Evolutionary conservation across 129 eudicot species (phyloP), one percentile per base, ranked within the genome.

Genomic region (Gnaphalium uliginosum): DNA sequence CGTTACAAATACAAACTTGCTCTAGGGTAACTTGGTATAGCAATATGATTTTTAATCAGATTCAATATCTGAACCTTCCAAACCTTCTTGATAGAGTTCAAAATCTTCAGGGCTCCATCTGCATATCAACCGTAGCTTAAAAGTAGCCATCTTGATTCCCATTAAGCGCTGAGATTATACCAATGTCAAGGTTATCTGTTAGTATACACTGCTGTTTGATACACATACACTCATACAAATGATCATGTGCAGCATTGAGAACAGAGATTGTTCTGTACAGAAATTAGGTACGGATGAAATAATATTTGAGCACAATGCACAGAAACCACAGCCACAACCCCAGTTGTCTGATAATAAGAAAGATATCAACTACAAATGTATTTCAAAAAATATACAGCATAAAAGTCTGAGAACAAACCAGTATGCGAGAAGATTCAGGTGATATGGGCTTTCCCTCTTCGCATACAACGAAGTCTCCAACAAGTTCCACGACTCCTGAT

Each of bases 401-500:
- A 2, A 14, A 73, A 67, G 30, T 48, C 15, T 4, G 3, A 50
- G 29, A 71, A 85, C 86, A 57, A 65, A 94, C 98, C 96, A 94
- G 84, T 58, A 94, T 94, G 60, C 97, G 97, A 77, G 98, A 66
- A 11, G 97, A 64, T 69, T 94, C 98, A 0, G 98, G 98, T 54
- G 98, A 94, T 68, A 94, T 35, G 37, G 91, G 97, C 46, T 91
- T 89, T 65, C 97, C 97, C 79, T 87, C 98, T 78, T 87, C 91
- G 68, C 97, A 94, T 29, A 94, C 96, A 72, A 83, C 87, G 56
- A 79, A 93, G 83, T 94, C 97, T 6, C 97, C 83, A 27, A 94
- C 86, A 60, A 94, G 96, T 87, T 94, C 98, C 84, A 94, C 96
- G 24, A 82, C 86, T 77, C 98, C 98, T 92, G 81, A 50, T 37